Base-by-base conservation (phyloP, 1,284 basidiomycete genomes). In the Pterulicium gracile region DNA sequence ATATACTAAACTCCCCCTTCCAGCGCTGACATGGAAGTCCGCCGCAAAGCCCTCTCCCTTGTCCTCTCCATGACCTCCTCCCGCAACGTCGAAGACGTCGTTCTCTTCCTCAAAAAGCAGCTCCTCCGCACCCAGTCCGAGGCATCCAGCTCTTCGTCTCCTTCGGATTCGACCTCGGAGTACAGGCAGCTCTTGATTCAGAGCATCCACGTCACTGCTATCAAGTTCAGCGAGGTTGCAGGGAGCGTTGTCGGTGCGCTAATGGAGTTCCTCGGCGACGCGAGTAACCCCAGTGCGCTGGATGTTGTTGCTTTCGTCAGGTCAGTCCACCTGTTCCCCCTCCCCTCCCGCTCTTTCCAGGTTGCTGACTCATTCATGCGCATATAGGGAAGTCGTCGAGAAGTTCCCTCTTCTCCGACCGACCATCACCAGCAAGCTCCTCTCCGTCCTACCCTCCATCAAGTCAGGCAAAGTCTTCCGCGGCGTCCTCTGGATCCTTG, bases 251-350 rank as follows among this genome's bases (percentile, higher is more conserved):
- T 98, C 0, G 89, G 95, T 55, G 94, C 94, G 2, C 75, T 99
- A 46, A 96, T 98, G 91, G 93, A 98, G 59, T 98, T 98, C 79
- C 77, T 98, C 32, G 91, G 93, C 22, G 95, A 98, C 66, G 85
- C 90, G 3, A 94, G 85, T 68, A 97, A 96, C 68, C 88, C 93
- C 1, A 91, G 90, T 5, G 93, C 95, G 0, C 77, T 97, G 36
- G 95, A 98, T 58, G 95, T 98, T 42, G 93, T 98, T 48, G 77
- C 93, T 1, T 98, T 98, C 61, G 93, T 98, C 46, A 81, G 91
- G 78, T 82, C 55, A 24, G 72, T 61, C 12, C 42, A n/a, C 24
- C 24, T 13, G 18, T 41, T 47, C 14, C 15, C 27, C 15, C 44
- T 22, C 27, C 15, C 12, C 32, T 21, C 21, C 45, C 10, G 7